Evolutionary conservation across 768 basidiomycete genomes (phyloP).

Genomic region (Ephemerocybe angulata): DNA sequence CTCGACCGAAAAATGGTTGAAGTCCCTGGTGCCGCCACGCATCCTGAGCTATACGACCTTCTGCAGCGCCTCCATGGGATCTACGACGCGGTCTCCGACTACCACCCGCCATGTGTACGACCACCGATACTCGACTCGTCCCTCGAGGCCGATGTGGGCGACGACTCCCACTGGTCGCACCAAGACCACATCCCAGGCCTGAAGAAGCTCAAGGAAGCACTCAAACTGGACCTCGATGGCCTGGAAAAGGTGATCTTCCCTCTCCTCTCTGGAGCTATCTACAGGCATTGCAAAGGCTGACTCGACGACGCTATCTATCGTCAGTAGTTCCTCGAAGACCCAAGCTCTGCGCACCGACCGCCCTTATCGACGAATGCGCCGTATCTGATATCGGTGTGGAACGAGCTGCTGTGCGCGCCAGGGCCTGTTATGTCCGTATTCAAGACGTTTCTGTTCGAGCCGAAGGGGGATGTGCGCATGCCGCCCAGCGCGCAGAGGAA

Average conservation of each 20-base stretch:
- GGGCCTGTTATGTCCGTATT: constrained; percentile 57
- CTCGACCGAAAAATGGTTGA: not conserved
- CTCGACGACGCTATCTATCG: constrained; percentile 11
- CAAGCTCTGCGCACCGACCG: constrained; percentile 41
- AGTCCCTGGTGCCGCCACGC: no score
- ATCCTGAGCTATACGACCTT: constrained; percentile 31
- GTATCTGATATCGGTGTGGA: constrained; percentile 79
- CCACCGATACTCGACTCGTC: constrained; percentile 49
- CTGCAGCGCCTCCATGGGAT: constrained; percentile 29
- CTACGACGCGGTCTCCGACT: constrained; percentile 33
- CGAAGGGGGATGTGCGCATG: not conserved
- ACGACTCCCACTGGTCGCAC: constrained; percentile 41
- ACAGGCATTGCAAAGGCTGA: no score
- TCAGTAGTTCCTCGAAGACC: constrained; percentile 63
- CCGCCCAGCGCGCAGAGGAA: constrained; percentile 9
- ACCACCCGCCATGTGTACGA: constrained; percentile 33
- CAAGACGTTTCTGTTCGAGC: constrained; percentile 42
- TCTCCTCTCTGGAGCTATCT: not conserved
- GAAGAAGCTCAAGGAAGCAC: constrained; percentile 42
- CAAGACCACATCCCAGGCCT: constrained; percentile 43
- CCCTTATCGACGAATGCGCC: constrained; percentile 73
- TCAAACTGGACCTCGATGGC: constrained; percentile 43
- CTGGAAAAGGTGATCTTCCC: constrained; percentile 38
- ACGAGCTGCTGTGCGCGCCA: constrained; percentile 63
- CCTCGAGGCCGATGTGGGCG: constrained; percentile 25